These are phyloP conservation scores for Eudorina sp. DNA, from an alignment of 139 green algal genomes.

Conservation along the genomic window DNA sequence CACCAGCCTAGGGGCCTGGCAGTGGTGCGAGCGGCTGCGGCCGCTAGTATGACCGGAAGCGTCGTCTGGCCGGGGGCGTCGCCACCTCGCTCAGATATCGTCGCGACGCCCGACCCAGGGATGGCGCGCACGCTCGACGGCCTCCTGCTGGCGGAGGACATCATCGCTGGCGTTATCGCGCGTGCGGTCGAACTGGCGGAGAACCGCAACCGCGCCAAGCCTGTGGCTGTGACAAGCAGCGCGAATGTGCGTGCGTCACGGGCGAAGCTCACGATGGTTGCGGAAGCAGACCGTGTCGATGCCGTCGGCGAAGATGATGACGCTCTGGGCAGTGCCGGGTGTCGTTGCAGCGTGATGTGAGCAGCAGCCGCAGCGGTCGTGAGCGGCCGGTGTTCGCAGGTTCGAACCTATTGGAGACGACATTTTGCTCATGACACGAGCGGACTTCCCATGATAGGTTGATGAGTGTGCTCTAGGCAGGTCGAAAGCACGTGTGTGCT, in stretches of 20 bases:
- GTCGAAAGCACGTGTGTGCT: too few species aligned
- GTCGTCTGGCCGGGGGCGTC: not conserved
- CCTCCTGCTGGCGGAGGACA: conserved; percentile 14
- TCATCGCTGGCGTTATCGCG: not conserved
- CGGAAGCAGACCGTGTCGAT: not conserved
- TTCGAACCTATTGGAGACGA: too few species aligned
- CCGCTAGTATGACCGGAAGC: not conserved
- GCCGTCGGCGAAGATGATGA: not conserved
- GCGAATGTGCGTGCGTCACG: not conserved
- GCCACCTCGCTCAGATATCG: not conserved
- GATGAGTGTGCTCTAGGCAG: too few species aligned
- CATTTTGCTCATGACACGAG: too few species aligned
- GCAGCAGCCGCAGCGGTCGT: too few species aligned
- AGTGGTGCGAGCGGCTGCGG: not conserved
- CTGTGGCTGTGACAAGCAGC: not conserved
- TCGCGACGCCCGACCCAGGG: not conserved
- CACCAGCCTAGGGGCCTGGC: conserved; percentile 3
- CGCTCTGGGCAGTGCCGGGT: not conserved
- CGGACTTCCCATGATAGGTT: too few species aligned
- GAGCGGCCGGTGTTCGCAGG: too few species aligned
- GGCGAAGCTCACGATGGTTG: not conserved
- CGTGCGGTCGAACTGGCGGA: not conserved
- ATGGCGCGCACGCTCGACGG: conserved; percentile 10
- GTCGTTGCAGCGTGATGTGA: not conserved
- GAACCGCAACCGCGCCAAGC: not conserved